A percentile compares a stretch with the other conserved stretches of the same genome.
phyloP scores from a whole-genome alignment of 805 yeast species.

The Kodamaea fukazawae region DNA sequence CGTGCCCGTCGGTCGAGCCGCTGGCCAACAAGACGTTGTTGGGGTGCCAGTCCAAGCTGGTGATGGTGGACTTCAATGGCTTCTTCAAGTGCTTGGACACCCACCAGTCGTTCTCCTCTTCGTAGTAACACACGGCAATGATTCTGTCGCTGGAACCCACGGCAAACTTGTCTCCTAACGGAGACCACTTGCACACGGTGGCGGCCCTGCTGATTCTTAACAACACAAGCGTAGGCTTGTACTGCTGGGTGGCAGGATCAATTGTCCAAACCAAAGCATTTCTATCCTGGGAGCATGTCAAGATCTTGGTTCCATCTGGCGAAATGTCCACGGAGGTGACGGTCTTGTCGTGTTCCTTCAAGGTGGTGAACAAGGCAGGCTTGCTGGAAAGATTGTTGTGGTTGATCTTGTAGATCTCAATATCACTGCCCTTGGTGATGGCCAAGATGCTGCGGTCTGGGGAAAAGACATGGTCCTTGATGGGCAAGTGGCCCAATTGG shows the following conservation, averaged over 20 bases:
- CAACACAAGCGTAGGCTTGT: conserved; percentile 86
- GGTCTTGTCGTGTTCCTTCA: conserved; percentile 86
- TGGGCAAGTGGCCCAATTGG: conserved; percentile 78
- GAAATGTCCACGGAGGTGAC: conserved; percentile 95
- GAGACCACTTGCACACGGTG: conserved; percentile 92
- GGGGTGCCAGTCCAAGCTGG: conserved; percentile 88
- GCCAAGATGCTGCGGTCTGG: conserved; percentile 65
- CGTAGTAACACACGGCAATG: conserved; percentile 94
- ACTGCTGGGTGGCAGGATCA: conserved; percentile 55
- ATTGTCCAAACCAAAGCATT: conserved; percentile 94
- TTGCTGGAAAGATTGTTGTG: conserved; percentile 39
- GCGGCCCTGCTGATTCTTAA: conserved; percentile 95
- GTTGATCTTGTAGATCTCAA: conserved; percentile 64
- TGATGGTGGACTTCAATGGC: conserved; percentile 85
- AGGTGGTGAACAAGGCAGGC: conserved; percentile 62
- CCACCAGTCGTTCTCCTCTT: conserved; percentile 99
- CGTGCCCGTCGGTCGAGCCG: conserved; percentile 93
- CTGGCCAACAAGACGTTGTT: conserved; percentile 83
- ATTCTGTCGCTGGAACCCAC: conserved; percentile 95
- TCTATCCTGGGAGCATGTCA: conserved; percentile 96
- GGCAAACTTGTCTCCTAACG: conserved; percentile 91
- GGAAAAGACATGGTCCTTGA: conserved; percentile 88
- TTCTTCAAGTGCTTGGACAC: conserved; percentile 95
- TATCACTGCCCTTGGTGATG: conserved; percentile 73
- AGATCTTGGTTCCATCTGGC: conserved; percentile 73